A percentile compares a stretch with the other conserved stretches of the same genome.
phyloP scores from a whole-genome alignment of 2,329 filamentous ascomycete species.

The Boeremia lycopersici region DNA sequence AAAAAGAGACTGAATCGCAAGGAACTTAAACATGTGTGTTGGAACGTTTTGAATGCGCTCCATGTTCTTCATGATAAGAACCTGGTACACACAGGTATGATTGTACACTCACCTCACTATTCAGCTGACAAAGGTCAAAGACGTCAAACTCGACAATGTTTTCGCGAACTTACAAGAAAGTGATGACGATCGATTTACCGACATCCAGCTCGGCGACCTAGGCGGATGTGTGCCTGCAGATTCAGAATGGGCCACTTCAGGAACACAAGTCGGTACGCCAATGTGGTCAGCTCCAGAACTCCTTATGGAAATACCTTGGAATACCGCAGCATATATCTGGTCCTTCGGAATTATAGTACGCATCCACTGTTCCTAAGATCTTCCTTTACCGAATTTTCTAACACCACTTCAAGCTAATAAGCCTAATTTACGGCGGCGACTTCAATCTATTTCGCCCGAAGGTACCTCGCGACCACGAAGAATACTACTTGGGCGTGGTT shows the following conservation, averaged over 20 bases:
- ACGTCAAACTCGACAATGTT: constrained; percentile 48
- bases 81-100: constrained; percentile 32
- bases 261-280: constrained; percentile 41
- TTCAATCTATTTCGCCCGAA: constrained; percentile 35
- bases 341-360: constrained; percentile 48
- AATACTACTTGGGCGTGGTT: constrained; percentile 32
- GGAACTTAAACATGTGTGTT: constrained; percentile 28
- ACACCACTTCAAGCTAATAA: constrained; percentile 30
- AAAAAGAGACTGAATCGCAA: constrained; percentile 21
- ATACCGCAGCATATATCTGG: constrained; percentile 49
- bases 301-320: constrained; percentile 39
- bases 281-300: constrained; percentile 49
- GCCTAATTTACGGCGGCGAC: constrained; percentile 33
- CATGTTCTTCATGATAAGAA: constrained; percentile 31
- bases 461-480: constrained; percentile 28
- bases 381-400: neutral
- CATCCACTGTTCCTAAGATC: constrained; percentile 21
- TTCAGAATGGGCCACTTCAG: constrained; percentile 27
- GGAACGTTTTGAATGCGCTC: constrained; percentile 30
- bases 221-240: constrained; percentile 29
- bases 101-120: too few relatives aligned
- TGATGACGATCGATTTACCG: too few relatives aligned
- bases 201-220: too few relatives aligned
- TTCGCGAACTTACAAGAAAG: constrained; percentile 42
- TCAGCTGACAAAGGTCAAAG: too few relatives aligned